These are phyloP conservation scores for Komagataella mondaviorum DNA, from an alignment of 805 yeast genomes.

Conservation along the genomic window DNA sequence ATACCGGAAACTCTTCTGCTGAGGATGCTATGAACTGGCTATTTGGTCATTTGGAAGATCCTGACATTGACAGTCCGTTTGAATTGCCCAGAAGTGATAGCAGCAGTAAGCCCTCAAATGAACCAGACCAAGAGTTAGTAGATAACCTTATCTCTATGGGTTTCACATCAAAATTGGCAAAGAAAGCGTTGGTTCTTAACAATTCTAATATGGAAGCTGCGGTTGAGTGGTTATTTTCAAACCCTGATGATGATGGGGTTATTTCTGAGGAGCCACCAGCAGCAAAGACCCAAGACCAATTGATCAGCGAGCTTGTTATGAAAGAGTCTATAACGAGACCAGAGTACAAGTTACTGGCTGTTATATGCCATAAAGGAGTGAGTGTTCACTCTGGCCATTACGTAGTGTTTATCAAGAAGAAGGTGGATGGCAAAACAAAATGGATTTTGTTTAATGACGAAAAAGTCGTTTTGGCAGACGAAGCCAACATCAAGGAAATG, in stretches of 20 bases:
- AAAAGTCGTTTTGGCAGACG: slow-evolving; percentile 54
- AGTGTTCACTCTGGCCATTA: slow-evolving; percentile 90
- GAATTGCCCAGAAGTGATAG: slow-evolving; percentile 11
- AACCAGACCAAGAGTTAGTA: slow-evolving; percentile 24
- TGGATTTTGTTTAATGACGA: slow-evolving; percentile 89
- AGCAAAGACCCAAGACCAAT: slow-evolving; percentile 1
- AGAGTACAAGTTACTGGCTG: slow-evolving; percentile 40
- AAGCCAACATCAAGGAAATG: slow-evolving; percentile 24
- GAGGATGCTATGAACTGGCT: slow-evolving; percentile 89
- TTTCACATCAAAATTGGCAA: slow-evolving; percentile 48
- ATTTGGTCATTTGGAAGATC: slow-evolving; percentile 78
- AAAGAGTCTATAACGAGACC: slow-evolving; percentile 8
- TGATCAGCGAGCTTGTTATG: slow-evolving; percentile 2
- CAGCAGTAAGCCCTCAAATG: slow-evolving; percentile 1
- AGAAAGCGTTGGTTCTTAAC: slow-evolving; percentile 53
- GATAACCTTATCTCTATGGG: slow-evolving; percentile 63
- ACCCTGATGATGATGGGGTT: slow-evolving; percentile 69
- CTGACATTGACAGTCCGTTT: slow-evolving; percentile 58
- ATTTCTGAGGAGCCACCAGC: slow-evolving; percentile 15
- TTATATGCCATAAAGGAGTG: slow-evolving; percentile 80
- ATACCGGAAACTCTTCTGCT: slow-evolving; percentile 48
- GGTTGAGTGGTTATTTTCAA: slow-evolving; percentile 80
- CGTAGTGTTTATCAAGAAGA: slow-evolving; percentile 56
- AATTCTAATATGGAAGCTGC: slow-evolving; percentile 58
- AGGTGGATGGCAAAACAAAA: slow-evolving; percentile 20